Conservation (phyloP, 306 rosid genomes). For the Argentina anserina region DNA sequence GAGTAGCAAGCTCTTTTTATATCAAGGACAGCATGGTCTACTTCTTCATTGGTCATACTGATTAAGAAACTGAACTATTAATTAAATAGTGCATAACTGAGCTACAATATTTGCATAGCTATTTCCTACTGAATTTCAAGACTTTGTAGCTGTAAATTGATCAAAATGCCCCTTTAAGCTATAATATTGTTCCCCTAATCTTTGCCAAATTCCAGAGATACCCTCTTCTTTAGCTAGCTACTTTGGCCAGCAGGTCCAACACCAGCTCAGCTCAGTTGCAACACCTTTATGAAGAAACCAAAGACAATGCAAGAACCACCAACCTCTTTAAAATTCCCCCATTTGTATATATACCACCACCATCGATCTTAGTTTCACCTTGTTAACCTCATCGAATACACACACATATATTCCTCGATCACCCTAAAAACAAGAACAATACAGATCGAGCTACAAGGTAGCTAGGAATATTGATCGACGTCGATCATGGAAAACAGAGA, state of each 20-base stretch:
- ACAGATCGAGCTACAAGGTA: background rate
- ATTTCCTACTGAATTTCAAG: background rate
- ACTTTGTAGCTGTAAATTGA: conserved; percentile 1
- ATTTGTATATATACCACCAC: conserved; percentile 4
- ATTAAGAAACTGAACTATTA: background rate
- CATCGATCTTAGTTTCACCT: background rate
- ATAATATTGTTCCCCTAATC: background rate
- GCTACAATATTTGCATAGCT: background rate
- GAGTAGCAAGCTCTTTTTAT: background rate
- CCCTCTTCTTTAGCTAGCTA: conserved; percentile 4
- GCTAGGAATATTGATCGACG: background rate
- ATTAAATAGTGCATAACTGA: background rate
- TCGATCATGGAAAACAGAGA: conserved; percentile 4
- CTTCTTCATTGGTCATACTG: background rate
- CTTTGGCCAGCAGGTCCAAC: conserved; percentile 20
- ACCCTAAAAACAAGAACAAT: background rate
- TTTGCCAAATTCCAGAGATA: conserved; percentile 1
- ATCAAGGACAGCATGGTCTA: background rate
- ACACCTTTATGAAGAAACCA: conserved; percentile 20
- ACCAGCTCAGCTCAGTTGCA: conserved; percentile 7
- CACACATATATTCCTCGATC: background rate
- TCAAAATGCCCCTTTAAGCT: background rate
- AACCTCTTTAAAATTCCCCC: background rate
- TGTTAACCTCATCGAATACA: background rate
- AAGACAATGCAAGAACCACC: conserved; percentile 10